A percentile compares a stretch with the other conserved stretches of the same genome.
These are phyloP conservation scores for Fusarium burgessii DNA, from an alignment of 2,329 filamentous ascomycete genomes.

Conservation along the genomic window DNA sequence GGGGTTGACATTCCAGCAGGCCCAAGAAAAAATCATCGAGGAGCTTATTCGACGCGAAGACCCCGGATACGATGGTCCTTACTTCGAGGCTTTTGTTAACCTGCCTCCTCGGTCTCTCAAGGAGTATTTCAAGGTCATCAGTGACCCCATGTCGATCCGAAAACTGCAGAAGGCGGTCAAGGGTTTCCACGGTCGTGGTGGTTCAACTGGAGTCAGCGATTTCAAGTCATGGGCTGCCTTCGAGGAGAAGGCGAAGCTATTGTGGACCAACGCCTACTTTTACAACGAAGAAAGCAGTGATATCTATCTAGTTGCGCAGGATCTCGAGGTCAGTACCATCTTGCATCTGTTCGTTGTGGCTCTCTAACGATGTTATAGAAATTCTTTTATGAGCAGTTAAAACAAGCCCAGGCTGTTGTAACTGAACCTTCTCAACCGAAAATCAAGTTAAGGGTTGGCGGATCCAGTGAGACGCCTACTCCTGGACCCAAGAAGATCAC, in stretches of 20 bases:
- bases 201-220: constrained; percentile 71
- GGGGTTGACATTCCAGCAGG: constrained; percentile 82
- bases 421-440: constrained; percentile 79
- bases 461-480: constrained; percentile 57
- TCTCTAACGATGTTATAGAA: constrained; percentile 61
- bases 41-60: constrained; percentile 78
- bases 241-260: constrained; percentile 80
- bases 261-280: constrained; percentile 89
- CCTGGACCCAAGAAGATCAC: constrained; percentile 73
- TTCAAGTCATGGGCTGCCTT: constrained; percentile 87
- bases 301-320: constrained; percentile 80
- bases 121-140: constrained; percentile 89
- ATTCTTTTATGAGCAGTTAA: constrained; percentile 75
- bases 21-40: constrained; percentile 85
- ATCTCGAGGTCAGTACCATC: constrained; percentile 74
- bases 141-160: constrained; percentile 82
- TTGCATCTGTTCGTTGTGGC: not conserved
- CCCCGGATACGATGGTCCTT: constrained; percentile 75
- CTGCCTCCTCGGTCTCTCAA: constrained; percentile 80
- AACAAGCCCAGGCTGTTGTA: constrained; percentile 78
- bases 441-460: constrained; percentile 81
- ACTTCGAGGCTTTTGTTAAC: constrained; percentile 80
- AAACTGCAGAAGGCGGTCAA: constrained; percentile 81
- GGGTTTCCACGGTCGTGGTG: constrained; percentile 76
- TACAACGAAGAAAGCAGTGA: constrained; percentile 95